Base-by-base conservation (phyloP, 495 filamentous ascomycete species). In the Penicillium bovifimosum region DNA sequence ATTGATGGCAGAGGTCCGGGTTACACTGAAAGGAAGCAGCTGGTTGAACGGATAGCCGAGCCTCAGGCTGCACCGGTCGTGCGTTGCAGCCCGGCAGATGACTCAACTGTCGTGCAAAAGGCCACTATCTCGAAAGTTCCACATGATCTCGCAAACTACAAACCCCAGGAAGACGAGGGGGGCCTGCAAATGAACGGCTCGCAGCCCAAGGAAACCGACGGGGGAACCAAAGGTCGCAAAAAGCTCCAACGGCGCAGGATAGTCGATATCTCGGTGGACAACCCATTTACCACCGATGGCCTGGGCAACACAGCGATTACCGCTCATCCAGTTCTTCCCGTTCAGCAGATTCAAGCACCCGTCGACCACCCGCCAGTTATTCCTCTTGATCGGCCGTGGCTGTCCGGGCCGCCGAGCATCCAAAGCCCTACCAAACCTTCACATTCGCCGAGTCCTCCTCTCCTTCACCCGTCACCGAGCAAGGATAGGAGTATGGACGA, bases 1-100 rank as follows among this genome's bases (percentile, higher is more conserved):
- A 90, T 98, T 58, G 95, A 98, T 64, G 80, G 83, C 1, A 84
- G 83, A 20, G 84, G 85, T 4, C 93, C 93, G 4, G 84, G 79
- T 16, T 90, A 88, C 60, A 82, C 81, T 13, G 93, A 98, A 69
- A 83, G 84, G 57, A 87, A 87, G 45, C 88, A 87, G 45, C 75
- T 98, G 27, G 79, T 87, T n/a, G 93, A 96, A 11, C 81, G 91
- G 26, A 88, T 77, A 5, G 85, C 85, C 2, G 83, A 93, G 56
- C 83, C 83, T 26, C 76, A 84, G 34, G 81, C 76, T 34, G 83
- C 90, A 16, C 88, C 91, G 2, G 83, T 96, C 6, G 76, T 96
- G 31, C 88, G 86, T 62, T 75, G 78, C 8, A 74, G 78, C 33
- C 81, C 84, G 32, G 69, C 73, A 29, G 74, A 76, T 58, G 73